Conservation (phyloP, 352 stramenopile genomes). For the Phytophthora podocarpi region DNA sequence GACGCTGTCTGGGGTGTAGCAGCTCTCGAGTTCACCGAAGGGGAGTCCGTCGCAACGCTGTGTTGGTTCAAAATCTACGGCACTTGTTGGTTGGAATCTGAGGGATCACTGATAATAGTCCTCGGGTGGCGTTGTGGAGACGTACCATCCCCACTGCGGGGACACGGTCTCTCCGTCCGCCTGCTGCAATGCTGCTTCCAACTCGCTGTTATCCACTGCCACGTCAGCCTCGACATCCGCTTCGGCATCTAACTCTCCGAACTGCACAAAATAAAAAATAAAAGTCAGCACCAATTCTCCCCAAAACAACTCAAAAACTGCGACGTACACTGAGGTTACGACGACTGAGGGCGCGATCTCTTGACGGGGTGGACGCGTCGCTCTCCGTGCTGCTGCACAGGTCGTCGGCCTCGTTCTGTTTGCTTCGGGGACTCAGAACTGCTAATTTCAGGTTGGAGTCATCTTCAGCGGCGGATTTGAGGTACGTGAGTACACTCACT, state of each 20-base stretch:
- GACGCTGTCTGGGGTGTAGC: conserved; percentile 3
- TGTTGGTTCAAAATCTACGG: conserved; percentile 29
- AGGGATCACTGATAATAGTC: conserved; percentile 61
- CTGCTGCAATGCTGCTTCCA: conserved; percentile 29
- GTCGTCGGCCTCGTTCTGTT: conserved; percentile 41
- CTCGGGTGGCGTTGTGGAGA: conserved; percentile 78
- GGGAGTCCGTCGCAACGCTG: conserved; percentile 26
- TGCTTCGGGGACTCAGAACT: conserved; percentile 3
- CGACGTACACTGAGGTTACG: conserved; percentile 40
- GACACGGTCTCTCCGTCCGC: conserved; percentile 53
- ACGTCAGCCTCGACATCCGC: conserved; percentile 10
- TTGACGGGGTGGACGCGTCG: conserved; percentile 57
- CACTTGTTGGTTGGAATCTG: conserved; percentile 16
- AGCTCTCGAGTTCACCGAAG: conserved; percentile 13
- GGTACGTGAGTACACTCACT: conserved; percentile 71
- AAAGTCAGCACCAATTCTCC: conserved; percentile 6
- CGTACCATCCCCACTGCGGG: conserved; percentile 84
- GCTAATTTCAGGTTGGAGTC: conserved; percentile 24
- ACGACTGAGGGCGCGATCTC: conserved; percentile 39
- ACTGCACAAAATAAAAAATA: conserved; percentile 26
- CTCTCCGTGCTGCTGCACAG: conserved; percentile 71
- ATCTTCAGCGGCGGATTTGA: conserved; percentile 47
- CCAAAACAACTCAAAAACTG: background rate
- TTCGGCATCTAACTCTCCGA: conserved; percentile 40
- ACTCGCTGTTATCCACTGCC: conserved; percentile 17